Base-by-base conservation (phyloP, 2,329 filamentous ascomycete species). In the Aspergillus brunneoviolaceus region DNA sequence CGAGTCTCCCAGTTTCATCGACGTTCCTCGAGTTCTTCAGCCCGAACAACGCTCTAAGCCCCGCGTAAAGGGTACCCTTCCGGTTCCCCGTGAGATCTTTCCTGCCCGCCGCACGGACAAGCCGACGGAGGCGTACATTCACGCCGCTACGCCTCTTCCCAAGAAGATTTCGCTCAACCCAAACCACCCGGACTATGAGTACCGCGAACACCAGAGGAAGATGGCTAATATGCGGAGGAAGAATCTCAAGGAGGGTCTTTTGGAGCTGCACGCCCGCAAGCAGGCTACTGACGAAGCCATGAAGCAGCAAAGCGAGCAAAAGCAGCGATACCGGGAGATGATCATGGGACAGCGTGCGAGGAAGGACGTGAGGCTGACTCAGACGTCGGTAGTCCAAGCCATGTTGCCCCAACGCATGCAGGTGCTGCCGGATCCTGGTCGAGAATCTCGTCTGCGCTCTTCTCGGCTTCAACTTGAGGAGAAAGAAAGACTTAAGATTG, bases 1-100 rank as follows among this genome's bases (percentile, higher is more conserved):
- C 52, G 91, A 97, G 74, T 96, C 92, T 39, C 94, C 95, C 51
- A 85, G 85, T 65, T 98, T 90, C 81, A 90, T 98, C 78, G 87
- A 91, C 66, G 82, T 97, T 58, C 94, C 93, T 51, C 82, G 83
- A 67, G 85, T 90, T 52, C 84, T 87, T n/a, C 92, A 96, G 74
- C 86, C 88, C 54, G 82, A 85, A n/a, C 76, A 79, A 48, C 77
- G 79, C 3, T 70, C 74, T 55, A 80, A 80, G 60, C 79, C 77
- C 16, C 69, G 67, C 52, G 74, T 92, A 35, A 92, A 92, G 74
- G 95, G 95, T 67, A 86, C 88, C 59, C 84, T 99, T 0, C 95
- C 95, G 9, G 82, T 92, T 0, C 94, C 95, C 39, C 88, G 93
- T 64, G 84, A 91, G 59, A 79, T 98, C 65, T 97, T 98, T 79